phyloP scores from a whole-genome alignment of 129 eudicot genomes.

The Ambrosia trifida region DNA sequence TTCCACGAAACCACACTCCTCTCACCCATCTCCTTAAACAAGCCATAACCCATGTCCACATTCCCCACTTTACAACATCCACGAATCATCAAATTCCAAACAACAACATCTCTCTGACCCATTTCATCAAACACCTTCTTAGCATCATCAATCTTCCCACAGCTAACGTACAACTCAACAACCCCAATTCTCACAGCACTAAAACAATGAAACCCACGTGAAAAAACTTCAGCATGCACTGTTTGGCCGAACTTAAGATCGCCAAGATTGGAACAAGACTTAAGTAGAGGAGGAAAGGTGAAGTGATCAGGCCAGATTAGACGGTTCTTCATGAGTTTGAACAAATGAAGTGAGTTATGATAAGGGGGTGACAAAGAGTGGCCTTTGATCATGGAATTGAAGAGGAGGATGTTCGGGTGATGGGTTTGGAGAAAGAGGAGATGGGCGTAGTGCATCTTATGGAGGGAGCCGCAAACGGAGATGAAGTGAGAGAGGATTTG shows the following conservation, averaged over 20 bases:
- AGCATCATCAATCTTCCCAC: conserved; percentile 62
- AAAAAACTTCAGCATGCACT: conserved; percentile 46
- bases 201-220: conserved; percentile 56
- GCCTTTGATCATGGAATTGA: conserved; percentile 80
- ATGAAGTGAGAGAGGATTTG: conserved; percentile 81
- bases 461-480: conserved; percentile 54
- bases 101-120: conserved; percentile 54
- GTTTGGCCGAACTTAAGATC: conserved; percentile 43
- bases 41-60: conserved; percentile 53
- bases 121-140: conserved; percentile 76
- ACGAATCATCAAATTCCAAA: conserved; percentile 76
- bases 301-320: conserved; percentile 78
- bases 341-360: conserved; percentile 41
- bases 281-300: conserved; percentile 69
- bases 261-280: conserved; percentile 56
- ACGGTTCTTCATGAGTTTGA: conserved; percentile 50
- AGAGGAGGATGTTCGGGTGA: conserved; percentile 69
- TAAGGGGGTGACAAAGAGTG: conserved; percentile 59
- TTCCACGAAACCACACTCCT: conserved; percentile 78
- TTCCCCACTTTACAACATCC: conserved; percentile 65
- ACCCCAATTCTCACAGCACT: conserved; percentile 49
- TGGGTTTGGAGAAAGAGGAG: conserved; percentile 56
- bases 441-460: conserved; percentile 54
- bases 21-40: conserved; percentile 63
- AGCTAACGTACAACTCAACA: conserved; percentile 54